Percentiles rank a stretch among this genome's conserved stretches.
phyloP scores from a whole-genome alignment of 495 filamentous ascomycete species.

The Bryoglossum gracile region DNA sequence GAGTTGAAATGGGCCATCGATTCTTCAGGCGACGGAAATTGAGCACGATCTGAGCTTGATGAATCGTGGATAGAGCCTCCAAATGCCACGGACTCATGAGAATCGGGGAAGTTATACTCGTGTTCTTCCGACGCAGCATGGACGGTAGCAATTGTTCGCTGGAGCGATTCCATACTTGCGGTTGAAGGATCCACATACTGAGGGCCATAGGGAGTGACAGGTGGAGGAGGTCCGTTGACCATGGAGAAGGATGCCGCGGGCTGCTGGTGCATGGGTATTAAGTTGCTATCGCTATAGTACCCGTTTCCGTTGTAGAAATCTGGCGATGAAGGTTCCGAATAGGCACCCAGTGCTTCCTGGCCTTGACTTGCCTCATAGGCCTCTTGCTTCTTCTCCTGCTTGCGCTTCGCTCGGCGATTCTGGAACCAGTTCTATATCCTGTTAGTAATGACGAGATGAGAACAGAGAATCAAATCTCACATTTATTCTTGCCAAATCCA shows the following conservation, averaged over 20 bases:
- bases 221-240: conserved; percentile 13
- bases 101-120: conserved; percentile 13
- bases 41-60: conserved; percentile 16
- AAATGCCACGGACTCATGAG: conserved; percentile 6
- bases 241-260: conserved; percentile 2
- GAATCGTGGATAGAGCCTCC: conserved; percentile 7
- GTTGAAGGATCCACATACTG: conserved; percentile 20
- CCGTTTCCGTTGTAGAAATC: conserved; percentile 15
- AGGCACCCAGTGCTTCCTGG: conserved; percentile 11
- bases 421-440: conserved; percentile 78
- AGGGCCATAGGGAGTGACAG: conserved; percentile 23
- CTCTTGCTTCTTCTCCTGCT: conserved; percentile 26
- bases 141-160: conserved; percentile 21
- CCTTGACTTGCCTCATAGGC: conserved; percentile 20
- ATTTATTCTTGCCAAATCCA: conserved; percentile 70
- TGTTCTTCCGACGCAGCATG: conserved; percentile 17
- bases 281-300: conserved; percentile 10
- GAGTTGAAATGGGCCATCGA: conserved; percentile 9
- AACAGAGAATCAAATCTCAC: conserved; percentile 39
- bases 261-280: conserved; percentile 6
- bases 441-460: background rate
- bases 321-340: conserved; percentile 24
- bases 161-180: conserved; percentile 24
- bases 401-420: conserved; percentile 53
- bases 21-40: conserved; percentile 17